phyloP scores from a whole-genome alignment of 2,329 filamentous ascomycete genomes.

The Epichloe typhina region DNA sequence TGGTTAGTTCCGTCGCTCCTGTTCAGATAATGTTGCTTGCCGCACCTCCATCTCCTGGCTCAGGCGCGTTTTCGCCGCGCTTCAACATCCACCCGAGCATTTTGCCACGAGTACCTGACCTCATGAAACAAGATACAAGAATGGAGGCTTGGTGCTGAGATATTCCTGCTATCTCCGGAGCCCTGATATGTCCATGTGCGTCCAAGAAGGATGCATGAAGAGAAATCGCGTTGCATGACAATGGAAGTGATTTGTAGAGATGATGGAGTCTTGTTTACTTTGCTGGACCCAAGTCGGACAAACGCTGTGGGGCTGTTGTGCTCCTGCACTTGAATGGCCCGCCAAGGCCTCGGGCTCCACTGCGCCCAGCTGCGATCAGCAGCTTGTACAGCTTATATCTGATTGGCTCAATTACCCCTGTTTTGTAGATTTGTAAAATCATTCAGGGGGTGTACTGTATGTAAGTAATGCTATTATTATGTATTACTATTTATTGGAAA shows the following conservation, averaged over 20 bases:
- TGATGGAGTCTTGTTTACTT: background rate
- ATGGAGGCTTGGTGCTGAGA: background rate
- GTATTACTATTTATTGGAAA: too few species aligned
- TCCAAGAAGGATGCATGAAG: background rate
- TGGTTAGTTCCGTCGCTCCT: background rate
- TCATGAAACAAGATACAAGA: background rate
- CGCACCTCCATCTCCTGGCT: slow-evolving; percentile 14
- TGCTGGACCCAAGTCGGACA: background rate
- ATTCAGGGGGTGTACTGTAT: too few species aligned
- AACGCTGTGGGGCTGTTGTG: background rate
- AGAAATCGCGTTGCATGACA: background rate
- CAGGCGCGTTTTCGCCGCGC: slow-evolving; percentile 27
- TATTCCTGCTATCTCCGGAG: background rate
- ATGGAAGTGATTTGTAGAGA: too few species aligned
- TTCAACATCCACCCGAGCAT: slow-evolving; percentile 51
- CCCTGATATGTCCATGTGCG: background rate
- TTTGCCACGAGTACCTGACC: background rate
- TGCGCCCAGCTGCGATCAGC: too few species aligned
- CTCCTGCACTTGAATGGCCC: too few species aligned
- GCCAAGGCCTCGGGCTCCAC: too few species aligned
- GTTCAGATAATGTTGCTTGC: background rate
- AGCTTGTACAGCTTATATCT: too few species aligned
- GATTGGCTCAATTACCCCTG: too few species aligned
- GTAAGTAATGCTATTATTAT: too few species aligned
- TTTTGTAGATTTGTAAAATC: too few species aligned